Evolutionary conservation across 441 rosid species (phyloP).

Genomic region (Populus hybrid): DNA sequence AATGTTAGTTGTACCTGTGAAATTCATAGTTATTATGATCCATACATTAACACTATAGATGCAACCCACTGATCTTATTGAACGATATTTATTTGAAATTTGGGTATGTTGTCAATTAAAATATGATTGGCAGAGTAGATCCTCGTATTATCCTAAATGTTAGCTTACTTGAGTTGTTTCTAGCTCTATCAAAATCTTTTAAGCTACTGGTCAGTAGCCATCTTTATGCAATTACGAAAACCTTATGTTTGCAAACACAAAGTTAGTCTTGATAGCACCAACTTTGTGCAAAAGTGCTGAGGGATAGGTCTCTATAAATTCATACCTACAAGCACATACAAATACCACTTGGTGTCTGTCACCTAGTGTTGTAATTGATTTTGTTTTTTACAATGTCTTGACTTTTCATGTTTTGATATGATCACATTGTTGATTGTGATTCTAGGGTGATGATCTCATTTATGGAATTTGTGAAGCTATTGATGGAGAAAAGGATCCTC

Average conservation of each 20-base stretch:
- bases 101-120: not conserved
- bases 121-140: not conserved
- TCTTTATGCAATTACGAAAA: too few relatives aligned
- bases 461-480: conserved; percentile 71
- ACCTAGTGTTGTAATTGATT: not conserved
- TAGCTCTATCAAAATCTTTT: not conserved
- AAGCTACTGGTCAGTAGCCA: too few relatives aligned
- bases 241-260: too few relatives aligned
- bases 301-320: not conserved
- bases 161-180: not conserved
- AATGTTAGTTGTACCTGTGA: not conserved
- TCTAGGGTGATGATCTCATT: conserved; percentile 60
- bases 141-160: not conserved
- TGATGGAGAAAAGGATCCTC: conserved; percentile 94
- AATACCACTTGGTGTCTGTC: not conserved
- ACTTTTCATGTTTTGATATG: conserved; percentile 11
- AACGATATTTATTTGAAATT: not conserved
- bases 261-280: not conserved
- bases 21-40: not conserved
- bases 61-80: not conserved
- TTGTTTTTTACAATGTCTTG: not conserved
- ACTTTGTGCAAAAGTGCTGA: not conserved
- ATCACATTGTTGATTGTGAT: conserved; percentile 20
- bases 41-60: not conserved
- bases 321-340: not conserved